These are phyloP conservation scores for Pythium insidiosum DNA, from an alignment of 352 stramenopile genomes.

Conservation along the genomic window DNA sequence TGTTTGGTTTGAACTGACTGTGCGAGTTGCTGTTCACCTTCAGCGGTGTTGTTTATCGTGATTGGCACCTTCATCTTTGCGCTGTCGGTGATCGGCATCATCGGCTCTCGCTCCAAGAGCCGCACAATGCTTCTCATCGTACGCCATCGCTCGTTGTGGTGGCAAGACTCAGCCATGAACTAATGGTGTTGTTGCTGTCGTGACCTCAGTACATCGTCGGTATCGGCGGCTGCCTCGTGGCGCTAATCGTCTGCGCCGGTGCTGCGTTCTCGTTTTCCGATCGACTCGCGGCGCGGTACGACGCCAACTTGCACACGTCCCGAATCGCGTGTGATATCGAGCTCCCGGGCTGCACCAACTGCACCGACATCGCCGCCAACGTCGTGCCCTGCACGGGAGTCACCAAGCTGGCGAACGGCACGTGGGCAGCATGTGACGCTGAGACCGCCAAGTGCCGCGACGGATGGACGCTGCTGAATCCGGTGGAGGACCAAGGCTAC, in stretches of 20 bases:
- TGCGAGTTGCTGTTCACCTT: no score
- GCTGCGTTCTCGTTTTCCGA: constrained; percentile 65
- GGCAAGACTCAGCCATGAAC: no score
- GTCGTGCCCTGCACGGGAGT: constrained; percentile 35
- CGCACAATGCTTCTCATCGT: constrained; percentile 70
- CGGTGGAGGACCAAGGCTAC: constrained; percentile 41
- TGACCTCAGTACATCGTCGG: constrained; percentile 54
- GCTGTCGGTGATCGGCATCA: constrained; percentile 54
- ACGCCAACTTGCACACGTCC: constrained; percentile 9
- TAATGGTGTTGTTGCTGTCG: background rate
- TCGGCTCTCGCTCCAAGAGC: constrained; percentile 66
- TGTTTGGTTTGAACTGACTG: no score
- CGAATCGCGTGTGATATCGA: constrained; percentile 59
- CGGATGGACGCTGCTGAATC: constrained; percentile 54
- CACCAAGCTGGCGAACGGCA: constrained; percentile 16
- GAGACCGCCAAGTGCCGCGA: constrained; percentile 22
- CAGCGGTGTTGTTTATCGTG: constrained; percentile 62
- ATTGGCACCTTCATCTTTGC: constrained; percentile 59
- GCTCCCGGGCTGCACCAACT: constrained; percentile 71
- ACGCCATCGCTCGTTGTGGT: constrained; percentile 22
- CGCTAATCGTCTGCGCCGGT: constrained; percentile 50
- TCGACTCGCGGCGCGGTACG: constrained; percentile 43
- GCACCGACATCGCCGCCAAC: constrained; percentile 23
- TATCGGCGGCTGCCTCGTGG: constrained; percentile 46
- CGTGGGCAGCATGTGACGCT: constrained; percentile 35